Conservation (phyloP, 2,329 filamentous ascomycete species). For the Fusarium sp. region DNA sequence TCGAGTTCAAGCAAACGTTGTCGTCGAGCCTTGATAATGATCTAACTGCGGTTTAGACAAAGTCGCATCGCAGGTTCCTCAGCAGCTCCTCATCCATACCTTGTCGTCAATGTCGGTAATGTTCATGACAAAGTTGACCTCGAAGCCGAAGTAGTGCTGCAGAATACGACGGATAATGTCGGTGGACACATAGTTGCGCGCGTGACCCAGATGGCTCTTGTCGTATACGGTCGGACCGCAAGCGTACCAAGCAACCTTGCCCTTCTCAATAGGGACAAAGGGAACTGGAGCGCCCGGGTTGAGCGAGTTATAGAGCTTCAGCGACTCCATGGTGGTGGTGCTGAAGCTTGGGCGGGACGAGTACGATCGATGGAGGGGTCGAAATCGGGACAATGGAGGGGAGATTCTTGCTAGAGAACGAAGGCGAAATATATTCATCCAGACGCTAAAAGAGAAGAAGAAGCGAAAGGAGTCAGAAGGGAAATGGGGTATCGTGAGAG, state of each 20-base stretch:
- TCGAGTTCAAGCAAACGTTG: conserved; percentile 84
- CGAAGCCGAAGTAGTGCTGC: conserved; percentile 84
- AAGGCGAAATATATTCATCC: conserved; percentile 53
- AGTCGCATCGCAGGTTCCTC: conserved; percentile 16
- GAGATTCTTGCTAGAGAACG: conserved; percentile 46
- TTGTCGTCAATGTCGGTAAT: conserved; percentile 88
- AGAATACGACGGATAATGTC: conserved; percentile 89
- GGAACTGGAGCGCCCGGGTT: conserved; percentile 77
- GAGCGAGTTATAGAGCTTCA: conserved; percentile 86
- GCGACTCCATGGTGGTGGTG: conserved; percentile 60
- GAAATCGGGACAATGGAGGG: conserved; percentile 39
- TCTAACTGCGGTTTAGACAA: conserved; percentile 52
- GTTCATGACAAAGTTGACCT: conserved; percentile 92
- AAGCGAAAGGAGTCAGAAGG: conserved; percentile 16
- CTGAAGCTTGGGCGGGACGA: conserved; percentile 45
- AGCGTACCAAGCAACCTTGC: conserved; percentile 86
- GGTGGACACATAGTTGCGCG: conserved; percentile 89
- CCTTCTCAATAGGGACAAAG: conserved; percentile 78
- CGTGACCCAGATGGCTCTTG: conserved; percentile 85
- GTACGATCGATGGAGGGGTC: conserved; percentile 49
- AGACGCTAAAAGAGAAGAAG: conserved; percentile 40
- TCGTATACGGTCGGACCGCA: conserved; percentile 91
- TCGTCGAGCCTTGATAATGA: conserved; percentile 75
- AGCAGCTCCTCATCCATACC: conserved; percentile 52
- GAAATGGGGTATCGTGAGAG: conserved; percentile 29